Percentiles rank a stretch among this genome's conserved stretches.
phyloP scores from a whole-genome alignment of 805 yeast species.

The Clavispora asparagi region DNA sequence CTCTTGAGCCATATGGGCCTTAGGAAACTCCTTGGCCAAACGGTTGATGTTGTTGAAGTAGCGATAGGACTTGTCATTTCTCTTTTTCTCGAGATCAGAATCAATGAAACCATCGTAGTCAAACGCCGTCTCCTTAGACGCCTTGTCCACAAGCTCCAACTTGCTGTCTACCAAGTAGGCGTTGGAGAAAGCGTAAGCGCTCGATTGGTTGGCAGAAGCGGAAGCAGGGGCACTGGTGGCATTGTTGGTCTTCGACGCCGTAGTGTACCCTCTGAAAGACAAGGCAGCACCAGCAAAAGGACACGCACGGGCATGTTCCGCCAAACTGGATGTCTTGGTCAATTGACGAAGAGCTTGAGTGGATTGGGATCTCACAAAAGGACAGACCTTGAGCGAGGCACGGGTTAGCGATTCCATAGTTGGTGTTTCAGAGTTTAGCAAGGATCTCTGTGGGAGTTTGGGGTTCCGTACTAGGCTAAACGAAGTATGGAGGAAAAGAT shows the following conservation, averaged over 20 bases:
- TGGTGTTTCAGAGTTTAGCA: neutral
- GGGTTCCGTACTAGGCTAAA: neutral
- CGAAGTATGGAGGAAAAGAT: neutral
- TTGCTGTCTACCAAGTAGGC: constrained; percentile 20
- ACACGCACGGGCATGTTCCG: constrained; percentile 63
- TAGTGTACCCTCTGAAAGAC: constrained; percentile 41
- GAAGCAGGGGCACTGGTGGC: constrained; percentile 39
- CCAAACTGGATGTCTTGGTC: constrained; percentile 42
- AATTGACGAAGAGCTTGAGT: constrained; percentile 56
- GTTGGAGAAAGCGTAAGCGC: constrained; percentile 29
- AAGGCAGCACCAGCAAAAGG: constrained; percentile 91
- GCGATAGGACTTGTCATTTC: constrained; percentile 87
- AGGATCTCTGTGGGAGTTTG: neutral
- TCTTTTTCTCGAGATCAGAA: constrained; percentile 64
- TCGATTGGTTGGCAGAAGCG: constrained; percentile 26
- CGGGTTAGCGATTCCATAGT: constrained; percentile 75
- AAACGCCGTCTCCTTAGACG: constrained; percentile 50
- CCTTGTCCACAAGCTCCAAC: constrained; percentile 19
- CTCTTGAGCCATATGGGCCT: constrained; percentile 75
- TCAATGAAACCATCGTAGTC: constrained; percentile 71
- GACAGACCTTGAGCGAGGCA: constrained; percentile 76
- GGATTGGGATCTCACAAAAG: constrained; percentile 66
- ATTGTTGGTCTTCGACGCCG: constrained; percentile 39
- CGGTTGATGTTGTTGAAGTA: constrained; percentile 97
- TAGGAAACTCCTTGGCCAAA: constrained; percentile 88